Evolutionary conservation across 768 basidiomycete genomes (phyloP), one percentile per base, ranked within the genome.

Genomic region (Tylopilus felleus): DNA sequence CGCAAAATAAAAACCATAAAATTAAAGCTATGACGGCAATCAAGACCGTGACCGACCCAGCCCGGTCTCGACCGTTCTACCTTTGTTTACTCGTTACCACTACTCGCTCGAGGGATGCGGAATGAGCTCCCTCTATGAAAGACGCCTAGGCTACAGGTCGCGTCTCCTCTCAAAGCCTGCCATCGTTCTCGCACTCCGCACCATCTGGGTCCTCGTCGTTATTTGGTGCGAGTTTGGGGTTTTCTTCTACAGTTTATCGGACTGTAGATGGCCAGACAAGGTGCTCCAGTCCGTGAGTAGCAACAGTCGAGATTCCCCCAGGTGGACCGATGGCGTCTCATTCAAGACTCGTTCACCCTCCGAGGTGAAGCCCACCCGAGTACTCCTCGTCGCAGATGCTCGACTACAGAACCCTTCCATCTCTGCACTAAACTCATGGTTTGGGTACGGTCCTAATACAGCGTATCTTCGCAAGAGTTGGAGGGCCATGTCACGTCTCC

Each of bases 311-410:
- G 21, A 38, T 38, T 1, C 12, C 17, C 46, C 35, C n/a, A 22
- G 27, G 40, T 31, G 21, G 42, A 8, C 49, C 33, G 49, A 59
- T 45, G 0, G 10, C 27, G 19, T 21, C 47, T 19, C 27, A 46
- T 31, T 39, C 31, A 48, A 71, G 66, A 16, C 55, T 29, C 52
- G 29, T 38, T 56, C 62, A 3, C 39, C 21, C 7, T 38, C 47
- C n/a, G 19, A 40, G 19, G 56, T 57, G 39, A 66, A 61, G 16
- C 70, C 77, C 22, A 76, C 82, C 1, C 86, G 82, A 59, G 78
- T 90, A 17, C 74, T 93, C 25, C 72, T 93, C 51, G 64, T 89
- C 9, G 77, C 88, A 4, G 90, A 93, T 61, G 78, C 84, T 8
- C 88, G 86, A 64, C 75, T 90, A 14, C 75, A 71, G 36, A 70